Evolutionary conservation across 352 stramenopile genomes (phyloP), one percentile per base, ranked within the genome.

Genomic region (Aphanomyces astaci): DNA sequence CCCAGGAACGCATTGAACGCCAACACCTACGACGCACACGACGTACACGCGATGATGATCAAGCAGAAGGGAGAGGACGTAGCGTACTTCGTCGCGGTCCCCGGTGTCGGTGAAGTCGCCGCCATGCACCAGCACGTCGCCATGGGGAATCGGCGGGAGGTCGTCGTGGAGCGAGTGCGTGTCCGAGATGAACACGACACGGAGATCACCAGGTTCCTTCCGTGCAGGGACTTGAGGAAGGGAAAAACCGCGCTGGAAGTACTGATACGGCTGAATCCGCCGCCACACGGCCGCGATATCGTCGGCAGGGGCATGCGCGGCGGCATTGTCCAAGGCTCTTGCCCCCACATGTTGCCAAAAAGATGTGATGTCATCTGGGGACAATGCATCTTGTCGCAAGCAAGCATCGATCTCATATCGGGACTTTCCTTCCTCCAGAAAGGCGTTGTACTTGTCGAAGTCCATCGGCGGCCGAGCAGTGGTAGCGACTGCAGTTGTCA

Each of bases 151-250:
- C 33, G 60, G 17, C 9, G 51, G 73, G 52, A 98, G 74, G 19
- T 82, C 74, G 5, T 77, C 79, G 65, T 94, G 86, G 32, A 79
- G 80, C n/a, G 72, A 73, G 46, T 94, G 86, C 19, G 86, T 94
- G 64, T 94, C 86, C 0, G 86, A 94, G 65, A 94, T 77, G 71
- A 86, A 92, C 3, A 93, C 84, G 1, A 94, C 73, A 13, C 60
- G 60, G 1, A 66, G 60, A 66, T 57, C 27, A 59, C 60, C 60
- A 55, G 60, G 60, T n/a, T 17, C 25, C 28, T 66, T 66, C 24
- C 24, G 60, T 39, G 43, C 17, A 31, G 60, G 30, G 15, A 66
- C 25, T 7, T 4, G 27, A 4, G 60, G 60, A 17, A 66, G 36
- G 15, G 9, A 17, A 39, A 55, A 66, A 15, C 30, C 30, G 19